Evolutionary conservation across 768 basidiomycete genomes (phyloP).

Genomic region (Hygrophorus pudorinus): DNA sequence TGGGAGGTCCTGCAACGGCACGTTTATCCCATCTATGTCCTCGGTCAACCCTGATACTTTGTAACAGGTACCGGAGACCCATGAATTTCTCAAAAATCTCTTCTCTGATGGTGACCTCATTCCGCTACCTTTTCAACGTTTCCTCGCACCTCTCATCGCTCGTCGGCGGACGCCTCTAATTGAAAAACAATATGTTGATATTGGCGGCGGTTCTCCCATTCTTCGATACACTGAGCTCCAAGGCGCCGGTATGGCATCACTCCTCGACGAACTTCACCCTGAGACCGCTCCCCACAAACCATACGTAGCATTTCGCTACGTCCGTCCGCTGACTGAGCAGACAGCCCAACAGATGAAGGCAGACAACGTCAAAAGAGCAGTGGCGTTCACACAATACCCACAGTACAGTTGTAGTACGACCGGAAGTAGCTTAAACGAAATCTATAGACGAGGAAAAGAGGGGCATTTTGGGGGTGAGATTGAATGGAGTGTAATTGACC

Average conservation of each 20-base stretch:
- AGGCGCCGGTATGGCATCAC: constrained; percentile 79
- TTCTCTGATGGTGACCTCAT: constrained; percentile 93
- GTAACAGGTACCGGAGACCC: constrained; percentile 77
- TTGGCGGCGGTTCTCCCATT: constrained; percentile 97
- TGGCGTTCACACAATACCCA: constrained; percentile 98
- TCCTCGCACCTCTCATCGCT: constrained; percentile 85
- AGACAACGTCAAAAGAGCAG: constrained; percentile 85
- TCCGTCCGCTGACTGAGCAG: constrained; percentile 76
- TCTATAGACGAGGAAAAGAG: constrained; percentile 56
- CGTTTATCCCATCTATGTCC: constrained; percentile 16
- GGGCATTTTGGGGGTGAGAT: constrained; percentile 53
- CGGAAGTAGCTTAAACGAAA: constrained; percentile 92
- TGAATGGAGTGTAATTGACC: constrained; percentile 96
- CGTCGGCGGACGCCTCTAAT: constrained; percentile 84
- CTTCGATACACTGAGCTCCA: constrained; percentile 81
- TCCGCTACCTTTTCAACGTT: constrained; percentile 84
- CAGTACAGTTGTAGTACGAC: constrained; percentile 99
- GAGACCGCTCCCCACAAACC: constrained; percentile 90
- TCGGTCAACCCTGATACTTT: constrained; percentile 1
- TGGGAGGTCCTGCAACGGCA: constrained; percentile 95
- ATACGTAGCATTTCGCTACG: constrained; percentile 95
- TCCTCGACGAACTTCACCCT: constrained; percentile 93
- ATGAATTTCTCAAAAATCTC: constrained; percentile 85
- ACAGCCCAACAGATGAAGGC: constrained; percentile 74
- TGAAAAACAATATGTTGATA: constrained; percentile 87